Conservation (phyloP, 2,329 filamentous ascomycete genomes). For the Neonectria sp. region DNA sequence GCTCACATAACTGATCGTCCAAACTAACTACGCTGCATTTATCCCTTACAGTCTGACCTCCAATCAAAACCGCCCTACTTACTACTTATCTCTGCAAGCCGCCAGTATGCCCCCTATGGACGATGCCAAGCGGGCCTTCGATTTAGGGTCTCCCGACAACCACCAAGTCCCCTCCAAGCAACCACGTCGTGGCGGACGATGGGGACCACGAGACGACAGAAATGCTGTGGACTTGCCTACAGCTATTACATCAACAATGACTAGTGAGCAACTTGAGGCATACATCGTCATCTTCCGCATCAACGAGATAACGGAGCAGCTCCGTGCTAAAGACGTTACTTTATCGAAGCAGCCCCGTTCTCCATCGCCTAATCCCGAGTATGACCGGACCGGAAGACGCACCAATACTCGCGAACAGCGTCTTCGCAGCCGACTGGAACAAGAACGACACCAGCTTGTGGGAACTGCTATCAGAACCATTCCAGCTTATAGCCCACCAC, state of each 20-base stretch:
- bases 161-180: no score
- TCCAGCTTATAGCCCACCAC: slow-evolving; percentile 68
- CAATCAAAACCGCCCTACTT: neutral
- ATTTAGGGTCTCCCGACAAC: no score
- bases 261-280: neutral
- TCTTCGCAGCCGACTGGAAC: neutral
- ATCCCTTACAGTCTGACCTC: neutral
- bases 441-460: neutral
- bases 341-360: neutral
- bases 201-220: neutral
- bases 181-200: neutral
- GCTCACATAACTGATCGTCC: neutral
- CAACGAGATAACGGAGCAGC: neutral
- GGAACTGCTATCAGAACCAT: neutral
- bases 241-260: neutral
- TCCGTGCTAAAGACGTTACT: neutral
- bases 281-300: neutral
- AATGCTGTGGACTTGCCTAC: neutral
- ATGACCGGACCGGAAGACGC: neutral
- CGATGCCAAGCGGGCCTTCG: neutral
- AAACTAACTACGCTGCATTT: neutral
- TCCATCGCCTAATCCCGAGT: neutral
- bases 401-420: neutral
- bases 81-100: neutral
- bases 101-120: neutral